phyloP scores from a whole-genome alignment of 306 rosid species.

The Quercus gilva region DNA sequence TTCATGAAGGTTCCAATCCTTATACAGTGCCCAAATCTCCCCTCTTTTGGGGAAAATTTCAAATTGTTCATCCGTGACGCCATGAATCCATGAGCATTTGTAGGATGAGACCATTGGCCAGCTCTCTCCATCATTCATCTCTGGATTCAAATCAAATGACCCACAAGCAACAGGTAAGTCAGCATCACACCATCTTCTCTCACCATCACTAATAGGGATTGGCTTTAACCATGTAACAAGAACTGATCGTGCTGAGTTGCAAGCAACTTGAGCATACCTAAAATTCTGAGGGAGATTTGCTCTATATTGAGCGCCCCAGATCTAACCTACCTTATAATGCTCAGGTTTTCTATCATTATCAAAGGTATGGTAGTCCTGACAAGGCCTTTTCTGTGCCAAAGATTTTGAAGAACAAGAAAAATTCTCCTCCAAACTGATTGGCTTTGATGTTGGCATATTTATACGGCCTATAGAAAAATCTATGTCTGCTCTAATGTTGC shows the following conservation, averaged over 20 bases:
- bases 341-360: conserved; percentile 2
- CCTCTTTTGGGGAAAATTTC: conserved; percentile 25
- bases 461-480: not conserved
- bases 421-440: not conserved
- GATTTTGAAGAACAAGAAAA: not conserved
- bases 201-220: conserved; percentile 1
- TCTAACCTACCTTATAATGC: conserved; percentile 10
- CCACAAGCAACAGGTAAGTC: conserved; percentile 31
- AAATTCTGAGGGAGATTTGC: not conserved
- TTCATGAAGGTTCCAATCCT: conserved; percentile 17
- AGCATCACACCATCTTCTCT: conserved; percentile 24
- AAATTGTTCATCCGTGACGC: conserved; percentile 13
- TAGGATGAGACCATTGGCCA: conserved; percentile 5
- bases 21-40: conserved; percentile 27
- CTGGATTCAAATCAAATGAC: conserved; percentile 2
- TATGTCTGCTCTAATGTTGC: not conserved
- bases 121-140: not conserved
- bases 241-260: not conserved
- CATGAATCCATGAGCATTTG: conserved; percentile 8
- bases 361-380: conserved; percentile 14
- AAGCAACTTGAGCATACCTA: conserved; percentile 9
- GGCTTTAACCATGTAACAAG: conserved; percentile 21
- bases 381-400: not conserved
- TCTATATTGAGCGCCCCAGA: conserved; percentile 18
- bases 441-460: not conserved